These are phyloP conservation scores for Xerocomus spinulosus DNA, from an alignment of 768 basidiomycete genomes.

Conservation along the genomic window DNA sequence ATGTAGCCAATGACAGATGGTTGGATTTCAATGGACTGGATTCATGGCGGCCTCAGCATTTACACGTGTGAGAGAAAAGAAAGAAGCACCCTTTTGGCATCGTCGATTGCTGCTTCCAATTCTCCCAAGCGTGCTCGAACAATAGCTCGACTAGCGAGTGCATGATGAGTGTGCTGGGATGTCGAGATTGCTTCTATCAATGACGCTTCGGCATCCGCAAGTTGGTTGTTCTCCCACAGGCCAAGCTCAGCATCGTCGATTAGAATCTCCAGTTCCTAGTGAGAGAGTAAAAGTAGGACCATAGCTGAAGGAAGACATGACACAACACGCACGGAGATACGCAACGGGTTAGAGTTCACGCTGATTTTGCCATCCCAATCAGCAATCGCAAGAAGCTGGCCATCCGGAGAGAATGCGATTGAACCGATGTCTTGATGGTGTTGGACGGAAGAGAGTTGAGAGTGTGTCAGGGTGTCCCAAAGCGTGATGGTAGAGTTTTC, in stretches of 20 bases:
- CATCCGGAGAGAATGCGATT: not conserved
- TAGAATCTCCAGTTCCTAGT: not conserved
- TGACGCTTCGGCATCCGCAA: not conserved
- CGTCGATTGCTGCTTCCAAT: not conserved
- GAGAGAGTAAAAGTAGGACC: not conserved
- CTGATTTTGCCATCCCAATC: not conserved
- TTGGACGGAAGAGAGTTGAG: not conserved
- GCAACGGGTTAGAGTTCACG: not conserved
- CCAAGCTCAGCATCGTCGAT: not conserved
- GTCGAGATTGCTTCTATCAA: not conserved
- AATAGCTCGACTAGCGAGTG: not conserved
- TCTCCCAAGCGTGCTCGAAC: not conserved
- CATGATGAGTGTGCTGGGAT: not conserved
- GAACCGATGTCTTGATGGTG: not conserved
- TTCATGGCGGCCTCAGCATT: not conserved
- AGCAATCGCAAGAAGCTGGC: not conserved
- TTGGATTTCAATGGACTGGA: not conserved
- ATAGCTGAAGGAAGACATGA: not conserved
- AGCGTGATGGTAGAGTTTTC: too few species aligned
- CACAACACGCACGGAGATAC: not conserved
- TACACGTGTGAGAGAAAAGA: not conserved
- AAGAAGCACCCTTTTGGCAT: slow-evolving; percentile 1
- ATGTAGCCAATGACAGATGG: slow-evolving; percentile 4
- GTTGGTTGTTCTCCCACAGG: not conserved
- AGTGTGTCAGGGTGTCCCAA: slow-evolving; percentile 4